Conservation (phyloP, 768 basidiomycete genomes). For the Boletus tylopilopsis region DNA sequence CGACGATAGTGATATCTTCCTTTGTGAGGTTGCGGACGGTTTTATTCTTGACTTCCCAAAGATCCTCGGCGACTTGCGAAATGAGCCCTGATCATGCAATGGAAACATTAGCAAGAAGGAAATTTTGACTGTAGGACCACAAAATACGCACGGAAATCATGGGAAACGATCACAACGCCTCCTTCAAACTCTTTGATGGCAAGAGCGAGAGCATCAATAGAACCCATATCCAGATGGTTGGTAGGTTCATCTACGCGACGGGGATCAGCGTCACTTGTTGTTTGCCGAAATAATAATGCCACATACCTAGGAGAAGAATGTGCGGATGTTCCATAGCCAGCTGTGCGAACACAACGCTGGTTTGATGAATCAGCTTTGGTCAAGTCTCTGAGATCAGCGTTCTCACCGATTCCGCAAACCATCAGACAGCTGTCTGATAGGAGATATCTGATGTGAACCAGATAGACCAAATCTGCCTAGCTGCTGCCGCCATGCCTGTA, state of each 20-base stretch:
- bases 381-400: slow-evolving; percentile 7
- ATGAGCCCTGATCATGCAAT: slow-evolving; percentile 64
- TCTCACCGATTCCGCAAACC: slow-evolving; percentile 89
- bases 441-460: slow-evolving; percentile 89
- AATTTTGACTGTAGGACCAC: background rate
- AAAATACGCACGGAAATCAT: slow-evolving; percentile 87
- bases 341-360: slow-evolving; percentile 91
- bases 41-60: slow-evolving; percentile 97
- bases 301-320: slow-evolving; percentile 77
- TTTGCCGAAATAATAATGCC: slow-evolving; percentile 11
- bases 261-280: slow-evolving; percentile 1
- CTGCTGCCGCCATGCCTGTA: slow-evolving; percentile 88
- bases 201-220: slow-evolving; percentile 91
- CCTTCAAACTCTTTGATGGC: slow-evolving; percentile 98
- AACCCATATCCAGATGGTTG: slow-evolving; percentile 97
- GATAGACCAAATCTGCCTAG: slow-evolving; percentile 95
- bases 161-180: slow-evolving; percentile 98
- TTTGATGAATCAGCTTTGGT: slow-evolving; percentile 15
- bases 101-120: slow-evolving; percentile 10
- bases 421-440: slow-evolving; percentile 93
- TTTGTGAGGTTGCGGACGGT: slow-evolving; percentile 91
- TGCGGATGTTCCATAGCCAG: slow-evolving; percentile 98
- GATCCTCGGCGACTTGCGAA: slow-evolving; percentile 95
- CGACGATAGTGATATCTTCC: slow-evolving; percentile 84
- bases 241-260: slow-evolving; percentile 76